phyloP scores from a whole-genome alignment of 2,329 filamentous ascomycete species.

The Colletotrichum filicis region DNA sequence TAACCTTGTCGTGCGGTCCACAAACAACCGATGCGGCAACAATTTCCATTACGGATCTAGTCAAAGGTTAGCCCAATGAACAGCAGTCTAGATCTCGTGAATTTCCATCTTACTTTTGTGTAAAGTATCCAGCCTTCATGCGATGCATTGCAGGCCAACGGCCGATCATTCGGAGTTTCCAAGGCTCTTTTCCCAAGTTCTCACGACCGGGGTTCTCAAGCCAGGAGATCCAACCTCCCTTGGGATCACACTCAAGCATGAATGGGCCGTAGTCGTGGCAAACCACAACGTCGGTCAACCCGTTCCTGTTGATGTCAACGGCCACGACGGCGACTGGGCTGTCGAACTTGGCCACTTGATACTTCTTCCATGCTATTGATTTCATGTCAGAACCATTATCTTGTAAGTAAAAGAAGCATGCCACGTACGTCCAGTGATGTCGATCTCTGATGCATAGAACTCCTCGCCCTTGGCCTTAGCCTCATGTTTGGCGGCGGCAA shows the following conservation, averaged over 20 bases:
- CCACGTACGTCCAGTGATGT: not conserved
- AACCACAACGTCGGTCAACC: not conserved
- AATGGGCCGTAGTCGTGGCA: constrained; percentile 5
- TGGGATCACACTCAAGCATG: constrained; percentile 2
- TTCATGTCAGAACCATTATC: not conserved
- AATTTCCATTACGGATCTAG: not conserved
- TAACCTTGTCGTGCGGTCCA: not conserved
- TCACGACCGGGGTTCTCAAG: constrained; percentile 3
- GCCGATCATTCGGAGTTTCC: not conserved
- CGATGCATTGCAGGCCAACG: constrained; percentile 5
- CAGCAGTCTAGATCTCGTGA: not conserved
- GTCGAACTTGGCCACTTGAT: not conserved
- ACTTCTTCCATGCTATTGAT: not conserved
- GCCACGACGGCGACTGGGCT: not conserved
- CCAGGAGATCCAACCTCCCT: constrained; percentile 9
- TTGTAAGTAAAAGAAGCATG: not conserved
- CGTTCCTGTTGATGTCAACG: constrained; percentile 1
- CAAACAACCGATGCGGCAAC: not conserved
- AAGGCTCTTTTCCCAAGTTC: not conserved
- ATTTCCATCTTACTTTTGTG: not conserved
- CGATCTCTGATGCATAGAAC: not conserved
- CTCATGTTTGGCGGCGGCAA: not conserved
- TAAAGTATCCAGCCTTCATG: constrained; percentile 1
- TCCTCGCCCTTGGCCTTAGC: not conserved
- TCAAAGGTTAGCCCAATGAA: not conserved